Evolutionary conservation across 1,139 yeast species (phyloP).

Genomic region (Pneumocystis sp.): DNA sequence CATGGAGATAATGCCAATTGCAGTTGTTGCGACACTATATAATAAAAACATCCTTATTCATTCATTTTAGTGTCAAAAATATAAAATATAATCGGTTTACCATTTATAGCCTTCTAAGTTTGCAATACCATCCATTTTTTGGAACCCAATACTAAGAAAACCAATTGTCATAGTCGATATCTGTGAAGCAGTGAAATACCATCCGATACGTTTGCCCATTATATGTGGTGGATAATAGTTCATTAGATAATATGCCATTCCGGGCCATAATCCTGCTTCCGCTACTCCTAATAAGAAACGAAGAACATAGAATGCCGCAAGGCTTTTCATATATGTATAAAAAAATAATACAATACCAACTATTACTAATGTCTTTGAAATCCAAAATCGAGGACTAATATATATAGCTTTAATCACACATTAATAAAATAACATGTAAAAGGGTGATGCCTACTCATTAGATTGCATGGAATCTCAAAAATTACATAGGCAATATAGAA

Average conservation of each 20-base stretch:
- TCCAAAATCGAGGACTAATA: conserved; percentile 42
- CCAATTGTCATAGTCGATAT: conserved; percentile 78
- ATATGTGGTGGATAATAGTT: conserved; percentile 77
- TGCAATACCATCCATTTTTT: conserved; percentile 51
- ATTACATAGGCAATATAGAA: conserved; percentile 60
- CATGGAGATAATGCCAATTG: background rate
- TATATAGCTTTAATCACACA: conserved; percentile 31
- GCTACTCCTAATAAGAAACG: conserved; percentile 65
- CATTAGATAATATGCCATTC: conserved; percentile 68
- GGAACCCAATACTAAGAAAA: conserved; percentile 73
- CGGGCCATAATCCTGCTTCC: conserved; percentile 93
- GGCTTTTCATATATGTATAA: conserved; percentile 32
- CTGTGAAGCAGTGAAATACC: conserved; percentile 84
- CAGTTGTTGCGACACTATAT: background rate
- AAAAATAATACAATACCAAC: conserved; percentile 39
- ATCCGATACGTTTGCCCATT: conserved; percentile 67
- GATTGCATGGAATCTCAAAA: conserved; percentile 55
- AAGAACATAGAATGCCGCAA: conserved; percentile 44
- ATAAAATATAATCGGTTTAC: background rate
- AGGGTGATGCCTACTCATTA: conserved; percentile 14
- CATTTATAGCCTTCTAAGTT: background rate
- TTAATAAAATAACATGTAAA: background rate
- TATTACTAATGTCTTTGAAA: conserved; percentile 17
- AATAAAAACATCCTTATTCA: background rate
- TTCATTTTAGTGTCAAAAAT: background rate